phyloP scores from a whole-genome alignment of 306 rosid species.

The Inga laurina region DNA sequence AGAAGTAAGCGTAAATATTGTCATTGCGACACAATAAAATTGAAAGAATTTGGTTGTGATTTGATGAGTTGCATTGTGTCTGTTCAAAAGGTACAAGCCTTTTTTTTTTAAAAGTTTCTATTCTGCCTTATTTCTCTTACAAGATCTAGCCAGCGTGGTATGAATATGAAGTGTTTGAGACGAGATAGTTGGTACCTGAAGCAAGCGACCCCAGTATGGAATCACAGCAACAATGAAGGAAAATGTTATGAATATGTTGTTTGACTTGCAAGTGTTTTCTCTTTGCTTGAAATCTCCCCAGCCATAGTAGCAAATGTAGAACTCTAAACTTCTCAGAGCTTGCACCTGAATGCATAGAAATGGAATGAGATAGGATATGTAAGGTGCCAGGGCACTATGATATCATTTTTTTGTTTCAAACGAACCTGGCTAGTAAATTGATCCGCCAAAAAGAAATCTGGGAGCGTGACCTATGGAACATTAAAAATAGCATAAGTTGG shows the following conservation, averaged over 20 bases:
- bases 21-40: not conserved
- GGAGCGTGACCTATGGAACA: conserved; percentile 55
- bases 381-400: not conserved
- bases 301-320: conserved; percentile 74
- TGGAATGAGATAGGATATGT: not conserved
- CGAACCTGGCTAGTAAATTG: conserved; percentile 77
- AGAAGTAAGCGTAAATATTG: not conserved
- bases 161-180: not conserved
- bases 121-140: too few relatives aligned
- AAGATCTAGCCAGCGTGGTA: too few relatives aligned
- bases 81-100: not conserved
- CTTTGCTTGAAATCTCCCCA: conserved; percentile 63
- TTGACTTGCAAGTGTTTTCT: conserved; percentile 34
- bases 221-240: conserved; percentile 53
- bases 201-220: conserved; percentile 64
- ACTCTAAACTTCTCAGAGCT: conserved; percentile 65
- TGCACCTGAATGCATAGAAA: conserved; percentile 46
- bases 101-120: not conserved
- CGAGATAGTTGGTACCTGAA: conserved; percentile 44
- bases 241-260: conserved; percentile 42
- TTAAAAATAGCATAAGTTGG: not conserved
- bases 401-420: not conserved
- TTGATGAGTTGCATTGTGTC: not conserved
- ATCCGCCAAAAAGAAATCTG: conserved; percentile 80
- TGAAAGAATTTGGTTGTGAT: not conserved